phyloP scores from a whole-genome alignment of 2,329 filamentous ascomycete species.

The Fusarium veterinarium region DNA sequence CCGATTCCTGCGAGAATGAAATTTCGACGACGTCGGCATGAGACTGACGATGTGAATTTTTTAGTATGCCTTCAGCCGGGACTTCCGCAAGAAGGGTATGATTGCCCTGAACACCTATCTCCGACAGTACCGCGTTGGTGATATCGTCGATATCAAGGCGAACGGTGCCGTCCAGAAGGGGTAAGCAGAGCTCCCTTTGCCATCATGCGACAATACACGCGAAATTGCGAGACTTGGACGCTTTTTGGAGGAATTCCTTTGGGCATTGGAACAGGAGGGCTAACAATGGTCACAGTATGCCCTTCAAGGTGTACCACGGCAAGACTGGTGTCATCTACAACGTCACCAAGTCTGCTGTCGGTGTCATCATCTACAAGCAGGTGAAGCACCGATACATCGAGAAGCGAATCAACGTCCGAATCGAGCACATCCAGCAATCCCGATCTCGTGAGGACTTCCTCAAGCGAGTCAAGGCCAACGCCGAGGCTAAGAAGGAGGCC shows the following conservation, averaged over 20 bases:
- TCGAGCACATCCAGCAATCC: slow-evolving; percentile 96
- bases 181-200: slow-evolving; percentile 63
- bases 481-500: slow-evolving; percentile 89
- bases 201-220: slow-evolving; percentile 27
- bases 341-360: slow-evolving; percentile 97
- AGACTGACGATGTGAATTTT: slow-evolving; percentile 43
- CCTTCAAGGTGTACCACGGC: slow-evolving; percentile 99
- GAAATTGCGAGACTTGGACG: slow-evolving; percentile 29
- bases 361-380: slow-evolving; percentile 99
- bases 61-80: slow-evolving; percentile 90
- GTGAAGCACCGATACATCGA: slow-evolving; percentile 99
- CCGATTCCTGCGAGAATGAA: slow-evolving; percentile 20
- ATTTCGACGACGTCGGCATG: slow-evolving; percentile 45
- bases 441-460: slow-evolving; percentile 98
- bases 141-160: slow-evolving; percentile 98
- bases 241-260: slow-evolving; percentile 15
- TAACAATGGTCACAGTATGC: slow-evolving; percentile 76
- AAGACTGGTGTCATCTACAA: slow-evolving; percentile 99
- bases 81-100: slow-evolving; percentile 95
- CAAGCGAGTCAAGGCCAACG: slow-evolving; percentile 95
- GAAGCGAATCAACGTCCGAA: slow-evolving; percentile 99
- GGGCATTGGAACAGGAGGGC: slow-evolving; percentile 32
- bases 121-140: slow-evolving; percentile 94
- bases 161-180: slow-evolving; percentile 99
- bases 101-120: slow-evolving; percentile 96